These are phyloP conservation scores for Spatholobus suberectus DNA, from an alignment of 306 rosid genomes.

Conservation along the genomic window DNA sequence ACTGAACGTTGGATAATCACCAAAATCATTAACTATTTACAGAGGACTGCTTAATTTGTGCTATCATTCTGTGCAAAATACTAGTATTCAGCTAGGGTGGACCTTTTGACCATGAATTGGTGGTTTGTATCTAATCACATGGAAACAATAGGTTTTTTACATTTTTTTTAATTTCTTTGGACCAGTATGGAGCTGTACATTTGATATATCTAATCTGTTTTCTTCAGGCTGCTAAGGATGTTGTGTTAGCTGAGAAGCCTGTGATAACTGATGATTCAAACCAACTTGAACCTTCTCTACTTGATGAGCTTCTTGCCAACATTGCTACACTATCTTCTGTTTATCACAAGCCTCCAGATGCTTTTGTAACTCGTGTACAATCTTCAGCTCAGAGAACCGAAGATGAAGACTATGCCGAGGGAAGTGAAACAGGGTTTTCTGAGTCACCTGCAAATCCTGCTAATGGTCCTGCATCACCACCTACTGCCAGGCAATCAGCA, in stretches of 20 bases:
- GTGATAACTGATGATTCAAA: slow-evolving; percentile 91
- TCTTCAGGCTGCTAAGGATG: slow-evolving; percentile 94
- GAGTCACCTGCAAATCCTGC: slow-evolving; percentile 66
- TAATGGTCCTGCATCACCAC: slow-evolving; percentile 63
- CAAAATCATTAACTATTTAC: neutral
- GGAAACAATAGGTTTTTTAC: neutral
- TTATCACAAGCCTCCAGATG: slow-evolving; percentile 93
- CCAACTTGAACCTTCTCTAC: slow-evolving; percentile 82
- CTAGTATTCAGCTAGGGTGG: slow-evolving; percentile 12
- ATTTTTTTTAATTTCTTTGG: neutral
- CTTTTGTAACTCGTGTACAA: slow-evolving; percentile 81
- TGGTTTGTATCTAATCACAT: slow-evolving; percentile 9
- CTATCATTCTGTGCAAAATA: slow-evolving; percentile 8
- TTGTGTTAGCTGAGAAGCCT: slow-evolving; percentile 95
- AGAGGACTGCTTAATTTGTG: slow-evolving; percentile 7
- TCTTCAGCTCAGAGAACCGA: slow-evolving; percentile 69
- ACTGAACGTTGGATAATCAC: neutral
- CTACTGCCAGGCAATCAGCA: slow-evolving; percentile 55
- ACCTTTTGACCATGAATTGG: neutral
- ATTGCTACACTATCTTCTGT: slow-evolving; percentile 91
- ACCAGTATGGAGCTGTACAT: slow-evolving; percentile 12
- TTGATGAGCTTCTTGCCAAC: slow-evolving; percentile 93
- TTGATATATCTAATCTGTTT: slow-evolving; percentile 44
- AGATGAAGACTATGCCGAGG: slow-evolving; percentile 81
- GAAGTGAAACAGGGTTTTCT: slow-evolving; percentile 71